Percentiles rank a stretch among this genome's conserved stretches.
phyloP scores from a whole-genome alignment of 140 eudicot species.

The Bidens hawaiensis region DNA sequence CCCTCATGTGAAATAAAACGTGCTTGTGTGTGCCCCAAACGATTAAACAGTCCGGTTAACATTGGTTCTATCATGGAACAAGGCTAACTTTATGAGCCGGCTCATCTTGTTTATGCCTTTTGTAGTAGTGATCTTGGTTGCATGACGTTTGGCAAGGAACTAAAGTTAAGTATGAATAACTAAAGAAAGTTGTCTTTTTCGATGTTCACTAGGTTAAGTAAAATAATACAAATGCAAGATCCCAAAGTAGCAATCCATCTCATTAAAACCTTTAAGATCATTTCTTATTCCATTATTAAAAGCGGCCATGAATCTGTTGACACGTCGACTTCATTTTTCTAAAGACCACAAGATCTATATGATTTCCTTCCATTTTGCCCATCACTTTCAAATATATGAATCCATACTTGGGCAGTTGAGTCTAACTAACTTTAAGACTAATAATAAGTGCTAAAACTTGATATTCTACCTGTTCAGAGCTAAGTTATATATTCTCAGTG shows the following conservation, averaged over 20 bases:
- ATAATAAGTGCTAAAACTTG: conserved; percentile 4
- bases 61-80: not conserved
- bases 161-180: not conserved
- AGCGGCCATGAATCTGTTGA: conserved; percentile 27
- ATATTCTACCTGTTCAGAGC: too few species aligned
- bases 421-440: conserved; percentile 20
- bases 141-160: not conserved
- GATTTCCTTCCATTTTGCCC: conserved; percentile 16
- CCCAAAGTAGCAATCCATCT: conserved; percentile 7
- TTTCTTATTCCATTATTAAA: conserved; percentile 17
- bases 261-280: too few species aligned
- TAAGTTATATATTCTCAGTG: too few species aligned
- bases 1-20: not conserved
- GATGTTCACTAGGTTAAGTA: conserved; percentile 6
- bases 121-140: not conserved
- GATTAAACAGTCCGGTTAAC: not conserved
- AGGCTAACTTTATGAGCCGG: not conserved
- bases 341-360: conserved; percentile 25
- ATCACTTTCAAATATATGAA: conserved; percentile 28
- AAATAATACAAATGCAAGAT: conserved; percentile 8
- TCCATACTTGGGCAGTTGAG: conserved; percentile 8
- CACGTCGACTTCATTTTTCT: conserved; percentile 23
- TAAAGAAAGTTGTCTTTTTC: not conserved
- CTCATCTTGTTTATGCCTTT: not conserved
- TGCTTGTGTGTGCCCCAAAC: not conserved